Conservation (phyloP, 1,284 basidiomycete species). For the Irpex rosettiformis region DNA sequence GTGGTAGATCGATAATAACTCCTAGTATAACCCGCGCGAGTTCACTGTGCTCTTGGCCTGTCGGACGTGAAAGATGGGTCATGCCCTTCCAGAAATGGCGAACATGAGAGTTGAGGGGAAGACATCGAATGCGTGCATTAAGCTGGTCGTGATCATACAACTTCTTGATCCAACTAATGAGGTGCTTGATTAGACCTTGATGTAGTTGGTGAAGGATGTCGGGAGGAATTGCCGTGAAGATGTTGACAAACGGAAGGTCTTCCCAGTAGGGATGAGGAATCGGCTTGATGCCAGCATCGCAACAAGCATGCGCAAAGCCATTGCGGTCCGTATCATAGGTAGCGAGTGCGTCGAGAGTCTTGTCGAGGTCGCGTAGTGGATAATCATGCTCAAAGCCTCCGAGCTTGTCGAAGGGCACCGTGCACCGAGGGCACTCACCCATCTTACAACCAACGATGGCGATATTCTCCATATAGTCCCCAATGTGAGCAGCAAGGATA, state of each 20-base stretch:
- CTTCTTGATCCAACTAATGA: too few species aligned
- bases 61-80: too few species aligned
- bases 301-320: slow-evolving; percentile 5
- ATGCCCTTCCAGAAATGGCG: slow-evolving; percentile 35
- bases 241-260: slow-evolving; percentile 21
- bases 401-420: background rate
- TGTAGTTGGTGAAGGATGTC: slow-evolving; percentile 21
- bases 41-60: too few species aligned
- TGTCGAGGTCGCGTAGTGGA: slow-evolving; percentile 1
- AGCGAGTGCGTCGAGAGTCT: background rate
- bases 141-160: slow-evolving; percentile 28
- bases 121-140: slow-evolving; percentile 28
- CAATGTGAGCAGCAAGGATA: too few species aligned
- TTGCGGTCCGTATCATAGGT: slow-evolving; percentile 4
- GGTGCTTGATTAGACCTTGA: slow-evolving; percentile 33
- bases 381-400: background rate
- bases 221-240: slow-evolving; percentile 34
- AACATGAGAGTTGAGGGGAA: slow-evolving; percentile 35
- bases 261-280: too few species aligned
- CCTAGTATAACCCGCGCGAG: too few species aligned
- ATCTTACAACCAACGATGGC: background rate
- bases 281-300: slow-evolving; percentile 8
- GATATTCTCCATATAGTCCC: too few species aligned
- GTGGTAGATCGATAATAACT: too few species aligned
- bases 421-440: background rate